Evolutionary conservation across 2,329 filamentous ascomycete genomes (phyloP), one percentile per base, ranked within the genome.

Genomic region (Arachnomyces sp.): DNA sequence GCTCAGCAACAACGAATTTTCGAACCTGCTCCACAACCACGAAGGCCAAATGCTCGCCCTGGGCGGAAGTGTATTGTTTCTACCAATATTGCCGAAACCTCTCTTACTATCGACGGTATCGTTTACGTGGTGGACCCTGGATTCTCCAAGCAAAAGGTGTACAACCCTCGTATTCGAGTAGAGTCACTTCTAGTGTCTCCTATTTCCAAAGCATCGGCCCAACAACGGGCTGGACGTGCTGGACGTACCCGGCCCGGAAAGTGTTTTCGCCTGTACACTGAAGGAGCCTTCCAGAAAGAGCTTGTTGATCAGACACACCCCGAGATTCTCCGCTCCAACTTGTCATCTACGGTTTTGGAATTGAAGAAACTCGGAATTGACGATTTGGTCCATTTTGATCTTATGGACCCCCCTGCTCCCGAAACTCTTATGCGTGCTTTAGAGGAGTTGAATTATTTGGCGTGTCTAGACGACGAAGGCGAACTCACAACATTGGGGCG

Each of bases 131-230:
- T 98, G n/a, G 92, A 98, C 57, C 90, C 92, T 2, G 92, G 92
- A 28, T 98, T 98, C 71, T 95, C 88, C 69, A 98, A 98, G 71
- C 92, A 98, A 59, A 98, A 96, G 67, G 92, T 96, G 47, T 98
- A 96, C 73, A 96, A 98, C 64, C 90, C 92, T 15, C 82, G 92
- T 45, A 93, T 95, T 53, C 82, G 92, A 63, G 89, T 98, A 49
- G 92, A 98, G 67, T 96, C 92, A 1, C 75, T 98, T 6, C 74
- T 98, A n/a, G 90, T 98, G 4, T 95, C 92, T 3, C 89, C 92
- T 15, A 96, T 98, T 52, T 96, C 89, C 44, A 96, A 95, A 64
- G 92, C 92, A 16, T 96, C 92, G 1, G 92, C 93, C 7, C 87
- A 95, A 62, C 92, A 98, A 68, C 78, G 93, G 62, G 93, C 93